Conservation (phyloP, 345 rosid species). For the Camelina hispida region DNA sequence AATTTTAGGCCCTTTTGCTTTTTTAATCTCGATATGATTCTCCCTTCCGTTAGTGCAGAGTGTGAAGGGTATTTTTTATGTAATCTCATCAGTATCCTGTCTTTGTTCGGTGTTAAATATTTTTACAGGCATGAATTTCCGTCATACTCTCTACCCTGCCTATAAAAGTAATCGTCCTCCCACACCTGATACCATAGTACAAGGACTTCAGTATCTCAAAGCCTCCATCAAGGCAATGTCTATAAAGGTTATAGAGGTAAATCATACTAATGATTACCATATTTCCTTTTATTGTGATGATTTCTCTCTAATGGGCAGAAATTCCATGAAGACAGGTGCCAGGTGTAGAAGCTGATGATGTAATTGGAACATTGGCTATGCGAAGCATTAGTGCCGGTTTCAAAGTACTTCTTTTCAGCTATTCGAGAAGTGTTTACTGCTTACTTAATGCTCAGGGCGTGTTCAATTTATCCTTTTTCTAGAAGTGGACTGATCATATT, state of each 20-base stretch:
- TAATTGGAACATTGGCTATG: constrained; percentile 88
- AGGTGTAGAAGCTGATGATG: constrained; percentile 99
- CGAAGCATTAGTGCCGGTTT: constrained; percentile 84
- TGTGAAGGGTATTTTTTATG: constrained; percentile 12
- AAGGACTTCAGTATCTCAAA: constrained; percentile 93
- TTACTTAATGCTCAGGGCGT: background rate
- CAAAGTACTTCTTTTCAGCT: constrained; percentile 56
- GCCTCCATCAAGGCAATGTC: constrained; percentile 97
- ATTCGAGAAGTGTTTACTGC: constrained; percentile 23
- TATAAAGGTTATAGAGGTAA: constrained; percentile 93
- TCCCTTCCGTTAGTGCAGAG: constrained; percentile 12
- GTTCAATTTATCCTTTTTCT: constrained; percentile 8
- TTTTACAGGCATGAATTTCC: constrained; percentile 73
- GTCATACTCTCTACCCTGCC: constrained; percentile 80
- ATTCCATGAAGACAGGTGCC: constrained; percentile 66
- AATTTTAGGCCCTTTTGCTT: constrained; percentile 8
- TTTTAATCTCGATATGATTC: constrained; percentile 12
- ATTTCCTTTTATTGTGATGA: constrained; percentile 22
- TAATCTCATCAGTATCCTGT: constrained; percentile 12
- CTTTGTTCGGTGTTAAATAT: constrained; percentile 12
- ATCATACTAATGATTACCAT: constrained; percentile 20
- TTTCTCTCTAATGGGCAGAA: constrained; percentile 42
- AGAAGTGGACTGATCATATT: background rate
- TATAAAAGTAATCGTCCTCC: constrained; percentile 96
- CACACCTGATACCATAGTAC: constrained; percentile 93